phyloP scores from a whole-genome alignment of 2,329 filamentous ascomycete species.

The Colletotrichum sp. region DNA sequence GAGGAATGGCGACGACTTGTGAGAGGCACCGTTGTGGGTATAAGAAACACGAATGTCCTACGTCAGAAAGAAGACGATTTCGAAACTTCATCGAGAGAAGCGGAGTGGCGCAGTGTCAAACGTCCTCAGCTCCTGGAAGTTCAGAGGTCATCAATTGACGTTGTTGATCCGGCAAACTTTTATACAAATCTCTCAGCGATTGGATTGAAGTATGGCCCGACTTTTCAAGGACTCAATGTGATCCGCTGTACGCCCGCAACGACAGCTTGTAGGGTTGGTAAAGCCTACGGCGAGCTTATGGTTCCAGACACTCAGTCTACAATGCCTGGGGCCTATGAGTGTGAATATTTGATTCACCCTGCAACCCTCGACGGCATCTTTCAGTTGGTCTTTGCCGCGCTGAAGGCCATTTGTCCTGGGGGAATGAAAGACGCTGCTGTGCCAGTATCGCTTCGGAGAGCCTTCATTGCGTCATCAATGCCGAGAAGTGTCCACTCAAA shows the following conservation, averaged over 20 bases:
- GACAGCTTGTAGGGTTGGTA: constrained; percentile 15
- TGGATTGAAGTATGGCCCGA: constrained; percentile 17
- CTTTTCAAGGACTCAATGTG: constrained; percentile 22
- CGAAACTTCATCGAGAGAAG: not conserved
- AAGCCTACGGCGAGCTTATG: constrained; percentile 13
- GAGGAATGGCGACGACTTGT: not conserved
- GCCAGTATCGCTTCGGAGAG: constrained; percentile 31
- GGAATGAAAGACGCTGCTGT: constrained; percentile 35
- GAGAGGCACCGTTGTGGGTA: not conserved
- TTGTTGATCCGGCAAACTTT: constrained; percentile 30
- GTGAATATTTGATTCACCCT: constrained; percentile 6
- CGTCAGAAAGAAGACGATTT: constrained; percentile 31
- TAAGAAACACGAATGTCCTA: not conserved
- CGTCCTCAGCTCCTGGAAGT: not conserved
- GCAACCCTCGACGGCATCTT: constrained; percentile 9
- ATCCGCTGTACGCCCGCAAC: constrained; percentile 25
- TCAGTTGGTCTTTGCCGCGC: constrained; percentile 32
- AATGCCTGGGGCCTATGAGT: constrained; percentile 7
- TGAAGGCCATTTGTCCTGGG: constrained; percentile 30
- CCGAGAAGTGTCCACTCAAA: not conserved
- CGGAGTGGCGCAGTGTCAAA: not conserved
- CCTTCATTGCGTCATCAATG: constrained; percentile 24
- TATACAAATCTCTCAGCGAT: constrained; percentile 13
- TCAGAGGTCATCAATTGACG: not conserved
- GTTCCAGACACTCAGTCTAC: not conserved